Conservation (phyloP, 108 stramenopile species). For the Cylindrotheca fusiformis region DNA sequence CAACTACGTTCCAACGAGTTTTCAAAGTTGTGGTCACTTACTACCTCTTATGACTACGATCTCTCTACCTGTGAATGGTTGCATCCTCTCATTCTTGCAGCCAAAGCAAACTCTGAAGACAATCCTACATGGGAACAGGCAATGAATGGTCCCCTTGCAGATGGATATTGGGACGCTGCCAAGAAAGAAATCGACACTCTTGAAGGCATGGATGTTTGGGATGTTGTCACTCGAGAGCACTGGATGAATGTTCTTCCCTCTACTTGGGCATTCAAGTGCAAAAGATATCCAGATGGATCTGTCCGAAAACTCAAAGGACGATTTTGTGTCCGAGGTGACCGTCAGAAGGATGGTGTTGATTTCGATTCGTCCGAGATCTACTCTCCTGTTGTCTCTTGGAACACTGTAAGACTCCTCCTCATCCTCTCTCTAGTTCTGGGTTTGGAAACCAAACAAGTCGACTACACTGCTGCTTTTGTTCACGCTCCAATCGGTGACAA, state of each 20-base stretch:
- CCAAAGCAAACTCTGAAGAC: constrained; percentile 39
- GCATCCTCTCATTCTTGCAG: constrained; percentile 25
- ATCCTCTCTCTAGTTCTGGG: constrained; percentile 19
- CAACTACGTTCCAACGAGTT: not conserved
- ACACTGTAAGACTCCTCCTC: constrained; percentile 31
- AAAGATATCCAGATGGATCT: constrained; percentile 41
- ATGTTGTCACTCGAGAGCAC: not conserved
- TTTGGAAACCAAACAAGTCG: constrained; percentile 36
- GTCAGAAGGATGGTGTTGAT: constrained; percentile 56
- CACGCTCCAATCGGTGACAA: constrained; percentile 34
- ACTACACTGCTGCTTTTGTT: constrained; percentile 51
- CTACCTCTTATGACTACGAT: not conserved
- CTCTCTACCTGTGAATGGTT: not conserved
- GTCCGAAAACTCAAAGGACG: constrained; percentile 56
- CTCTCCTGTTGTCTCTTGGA: constrained; percentile 55
- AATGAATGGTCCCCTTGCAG: constrained; percentile 37
- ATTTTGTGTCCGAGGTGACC: constrained; percentile 52
- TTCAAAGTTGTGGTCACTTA: constrained; percentile 1
- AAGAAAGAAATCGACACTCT: constrained; percentile 24
- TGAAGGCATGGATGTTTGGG: constrained; percentile 34
- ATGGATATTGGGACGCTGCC: constrained; percentile 33
- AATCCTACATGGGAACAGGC: constrained; percentile 41
- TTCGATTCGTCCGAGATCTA: constrained; percentile 55
- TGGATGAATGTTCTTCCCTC: constrained; percentile 25
- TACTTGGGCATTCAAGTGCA: constrained; percentile 37